Evolutionary conservation across 148 eudicot species (phyloP), one percentile per base, ranked within the genome.

Genomic region (Limonium bicolor): DNA sequence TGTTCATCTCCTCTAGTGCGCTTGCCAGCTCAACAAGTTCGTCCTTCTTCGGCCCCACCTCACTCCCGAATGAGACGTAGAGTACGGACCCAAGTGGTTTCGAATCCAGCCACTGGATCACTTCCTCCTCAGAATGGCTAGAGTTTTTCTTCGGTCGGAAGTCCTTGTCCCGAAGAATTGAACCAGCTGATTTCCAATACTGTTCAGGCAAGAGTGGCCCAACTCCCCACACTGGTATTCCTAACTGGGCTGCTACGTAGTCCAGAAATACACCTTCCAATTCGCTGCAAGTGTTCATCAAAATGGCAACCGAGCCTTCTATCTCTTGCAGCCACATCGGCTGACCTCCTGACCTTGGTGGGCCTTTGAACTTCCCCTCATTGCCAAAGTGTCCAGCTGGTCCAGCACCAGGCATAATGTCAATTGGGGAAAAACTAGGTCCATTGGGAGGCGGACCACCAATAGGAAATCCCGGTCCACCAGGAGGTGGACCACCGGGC

Each of bases 121-220:
- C 76, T 17, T 79, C 69, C 6, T 72, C 82, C 20, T 79, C 79
- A 4, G 78, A 46, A 56, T 68, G 59, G 41, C 67, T 72, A 0
- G 88, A 66, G 20, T 66, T 19, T 16, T 51, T 60, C 30, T 56
- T 37, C 13, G 82, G 64, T 40, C 88, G 49, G 16, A 69, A 41
- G 0, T 71, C 67, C 3, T 56, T 51, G 50, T 79, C 88, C 15
- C 54, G 76, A 8, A 80, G 48, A 5, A 69, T 9, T 7, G 76
- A 80, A 21, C 67, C 65, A 20, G 61, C 21, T 0, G 69, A 63
- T 6, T 72, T 72, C 79, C 79, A 80, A 10, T 62, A 80, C 18
- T 61, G 45, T 17, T 72, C 71, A 4, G 82, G 82, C 22, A 80
- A 28, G 7, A 75, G 28, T 3, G 88, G 88, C 16, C 88, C 88